Percentiles rank a stretch among this genome's conserved stretches.
Evolutionary conservation across 106 monocot genomes (phyloP).

Genomic region (Phalaenopsis equestris): DNA sequence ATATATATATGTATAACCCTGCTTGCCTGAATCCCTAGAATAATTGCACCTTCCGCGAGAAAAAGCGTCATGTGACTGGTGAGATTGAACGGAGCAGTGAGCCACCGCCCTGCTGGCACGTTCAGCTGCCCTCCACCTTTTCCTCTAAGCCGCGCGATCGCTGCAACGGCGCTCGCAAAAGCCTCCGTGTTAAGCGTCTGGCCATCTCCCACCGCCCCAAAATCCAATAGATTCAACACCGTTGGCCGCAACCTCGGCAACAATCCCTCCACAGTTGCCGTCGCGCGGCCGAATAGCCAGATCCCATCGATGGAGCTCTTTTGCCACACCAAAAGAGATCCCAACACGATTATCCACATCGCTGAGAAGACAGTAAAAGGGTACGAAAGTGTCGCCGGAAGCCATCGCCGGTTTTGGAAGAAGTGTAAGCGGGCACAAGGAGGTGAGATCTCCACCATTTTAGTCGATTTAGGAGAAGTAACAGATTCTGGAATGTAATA

Average conservation of each 20-base stretch:
- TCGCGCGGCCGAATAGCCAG: conserved; percentile 6
- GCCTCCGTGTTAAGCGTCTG: conserved; percentile 38
- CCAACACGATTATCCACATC: conserved; percentile 41
- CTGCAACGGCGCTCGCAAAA: conserved; percentile 48
- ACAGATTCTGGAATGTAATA: neutral
- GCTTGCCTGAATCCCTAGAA: conserved; percentile 52
- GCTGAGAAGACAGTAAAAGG: conserved; percentile 16
- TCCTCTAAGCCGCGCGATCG: conserved; percentile 23
- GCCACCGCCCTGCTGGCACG: conserved; percentile 49
- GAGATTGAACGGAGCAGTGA: conserved; percentile 71
- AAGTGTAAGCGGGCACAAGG: conserved; percentile 19
- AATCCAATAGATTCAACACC: conserved; percentile 31
- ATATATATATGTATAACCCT: too few relatives aligned
- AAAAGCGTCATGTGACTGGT: conserved; percentile 77
- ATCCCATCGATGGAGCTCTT: conserved; percentile 17
- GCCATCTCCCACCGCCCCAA: conserved; percentile 44
- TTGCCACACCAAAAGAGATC: conserved; percentile 41
- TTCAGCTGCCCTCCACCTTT: conserved; percentile 64
- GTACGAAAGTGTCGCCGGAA: conserved; percentile 8
- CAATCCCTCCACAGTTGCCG: neutral
- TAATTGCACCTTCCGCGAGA: conserved; percentile 58
- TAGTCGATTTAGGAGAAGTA: neutral
- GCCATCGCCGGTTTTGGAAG: conserved; percentile 20
- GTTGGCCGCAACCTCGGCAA: conserved; percentile 22
- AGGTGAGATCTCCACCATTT: conserved; percentile 19